Conservation (phyloP, 345 rosid species). For the Rhizophora mangle region DNA sequence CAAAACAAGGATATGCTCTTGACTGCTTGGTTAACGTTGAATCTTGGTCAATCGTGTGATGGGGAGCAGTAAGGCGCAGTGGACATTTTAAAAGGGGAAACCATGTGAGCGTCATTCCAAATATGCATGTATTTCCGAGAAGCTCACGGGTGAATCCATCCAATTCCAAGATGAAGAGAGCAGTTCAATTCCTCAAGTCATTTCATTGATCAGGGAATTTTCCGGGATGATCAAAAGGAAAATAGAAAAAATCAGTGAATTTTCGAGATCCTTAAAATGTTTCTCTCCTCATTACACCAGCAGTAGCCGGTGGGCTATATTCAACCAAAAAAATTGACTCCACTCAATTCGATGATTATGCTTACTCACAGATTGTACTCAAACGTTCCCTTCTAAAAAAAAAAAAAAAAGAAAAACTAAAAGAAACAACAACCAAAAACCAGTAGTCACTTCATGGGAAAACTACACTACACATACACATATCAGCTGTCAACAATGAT, state of each 20-base stretch:
- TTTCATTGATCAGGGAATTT: no score
- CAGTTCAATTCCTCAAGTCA: no score
- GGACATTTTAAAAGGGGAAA: no score
- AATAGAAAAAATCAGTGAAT: neutral
- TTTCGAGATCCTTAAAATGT: neutral
- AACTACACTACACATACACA: no score
- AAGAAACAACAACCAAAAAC: no score
- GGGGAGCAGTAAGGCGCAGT: neutral
- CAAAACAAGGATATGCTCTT: no score
- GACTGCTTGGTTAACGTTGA: no score
- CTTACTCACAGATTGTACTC: neutral
- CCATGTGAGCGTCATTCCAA: neutral
- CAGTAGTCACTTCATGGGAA: no score
- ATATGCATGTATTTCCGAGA: neutral
- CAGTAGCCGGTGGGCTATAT: neutral
- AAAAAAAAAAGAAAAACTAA: no score
- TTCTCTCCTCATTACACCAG: neutral
- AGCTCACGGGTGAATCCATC: neutral
- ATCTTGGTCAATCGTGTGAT: constrained; percentile 3
- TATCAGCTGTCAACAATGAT: no score
- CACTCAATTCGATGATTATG: constrained; percentile 17
- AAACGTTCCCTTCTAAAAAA: neutral
- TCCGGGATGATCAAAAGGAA: no score
- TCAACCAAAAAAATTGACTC: constrained; percentile 5
- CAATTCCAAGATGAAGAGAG: no score